A percentile compares a stretch with the other conserved stretches of the same genome.
Conservation (phyloP, 495 filamentous ascomycete genomes). For the Penicillium taxi region DNA sequence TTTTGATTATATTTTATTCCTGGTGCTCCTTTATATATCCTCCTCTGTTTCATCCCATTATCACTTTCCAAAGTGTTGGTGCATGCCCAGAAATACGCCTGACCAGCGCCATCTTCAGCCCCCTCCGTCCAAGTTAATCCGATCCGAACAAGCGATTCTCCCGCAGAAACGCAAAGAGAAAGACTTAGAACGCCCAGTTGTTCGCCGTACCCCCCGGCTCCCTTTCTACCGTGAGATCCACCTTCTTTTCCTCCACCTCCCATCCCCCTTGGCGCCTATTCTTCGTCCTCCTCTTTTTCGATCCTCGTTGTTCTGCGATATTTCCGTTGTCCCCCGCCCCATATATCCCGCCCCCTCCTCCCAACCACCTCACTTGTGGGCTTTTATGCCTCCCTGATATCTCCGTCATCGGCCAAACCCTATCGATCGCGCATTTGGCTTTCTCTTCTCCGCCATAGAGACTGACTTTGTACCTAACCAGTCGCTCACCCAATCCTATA, state of each 20-base stretch:
- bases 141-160: conserved; percentile 42
- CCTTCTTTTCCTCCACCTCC: conserved; percentile 11
- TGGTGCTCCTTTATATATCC: too few species aligned
- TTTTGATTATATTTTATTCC: neutral
- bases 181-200: conserved; percentile 5
- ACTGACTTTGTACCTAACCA: conserved; percentile 4
- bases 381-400: conserved; percentile 25
- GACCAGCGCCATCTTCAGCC: conserved; percentile 33
- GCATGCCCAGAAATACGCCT: conserved; percentile 40
- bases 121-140: conserved; percentile 32
- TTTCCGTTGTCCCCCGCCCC: conserved; percentile 9
- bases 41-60: too few species aligned
- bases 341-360: conserved; percentile 14
- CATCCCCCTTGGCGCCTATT: conserved; percentile 4
- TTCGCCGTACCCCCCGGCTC: conserved; percentile 26
- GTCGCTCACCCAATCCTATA: conserved; percentile 4
- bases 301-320: too few species aligned
- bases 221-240: conserved; percentile 28
- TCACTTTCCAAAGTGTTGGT: too few species aligned
- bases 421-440: conserved; percentile 29
- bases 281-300: conserved; percentile 9
- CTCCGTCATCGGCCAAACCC: conserved; percentile 27
- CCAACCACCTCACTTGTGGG: conserved; percentile 25
- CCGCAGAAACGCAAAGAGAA: conserved; percentile 19
- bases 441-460: conserved; percentile 8